Conservation (phyloP, 2,329 filamentous ascomycete genomes). For the Gaeumannomyces tritici region DNA sequence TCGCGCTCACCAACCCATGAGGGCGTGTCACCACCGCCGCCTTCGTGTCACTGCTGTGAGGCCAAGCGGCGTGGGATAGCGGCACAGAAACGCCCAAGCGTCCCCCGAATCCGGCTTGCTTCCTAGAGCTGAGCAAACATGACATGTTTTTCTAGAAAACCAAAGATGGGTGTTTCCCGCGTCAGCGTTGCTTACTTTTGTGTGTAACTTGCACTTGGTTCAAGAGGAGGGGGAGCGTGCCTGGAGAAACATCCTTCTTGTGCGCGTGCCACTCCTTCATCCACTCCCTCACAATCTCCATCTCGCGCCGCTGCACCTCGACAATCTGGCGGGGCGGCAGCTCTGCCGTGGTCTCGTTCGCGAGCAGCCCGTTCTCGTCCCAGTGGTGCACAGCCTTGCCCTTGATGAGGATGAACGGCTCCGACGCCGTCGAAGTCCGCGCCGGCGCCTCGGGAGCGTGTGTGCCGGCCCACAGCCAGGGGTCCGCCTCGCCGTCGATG, state of each 20-base stretch:
- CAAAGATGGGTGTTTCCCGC: too few species aligned
- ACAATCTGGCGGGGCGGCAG: not conserved
- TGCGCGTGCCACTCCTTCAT: conserved; percentile 7
- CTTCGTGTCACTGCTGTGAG: not conserved
- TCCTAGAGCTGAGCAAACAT: not conserved
- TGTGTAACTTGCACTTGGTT: not conserved
- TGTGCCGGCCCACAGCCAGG: conserved; percentile 47
- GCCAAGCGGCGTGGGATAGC: not conserved
- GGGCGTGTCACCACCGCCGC: too few species aligned
- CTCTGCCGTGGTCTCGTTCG: conserved; percentile 39
- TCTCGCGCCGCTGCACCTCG: conserved; percentile 10
- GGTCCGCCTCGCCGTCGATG: conserved; percentile 67
- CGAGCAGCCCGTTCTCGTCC: conserved; percentile 59
- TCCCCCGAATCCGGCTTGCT: not conserved
- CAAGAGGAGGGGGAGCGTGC: too few species aligned
- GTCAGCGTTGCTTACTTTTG: not conserved
- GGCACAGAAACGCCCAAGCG: not conserved
- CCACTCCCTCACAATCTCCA: conserved; percentile 11
- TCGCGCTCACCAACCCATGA: too few species aligned
- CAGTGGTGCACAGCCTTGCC: conserved; percentile 65
- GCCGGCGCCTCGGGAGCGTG: conserved; percentile 24
- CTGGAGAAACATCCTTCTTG: not conserved
- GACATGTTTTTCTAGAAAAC: not conserved
- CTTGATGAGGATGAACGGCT: conserved; percentile 63
- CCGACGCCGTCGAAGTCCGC: conserved; percentile 35